Evolutionary conservation across 768 basidiomycete genomes (phyloP).

Genomic region (Mycena vulgaris): DNA sequence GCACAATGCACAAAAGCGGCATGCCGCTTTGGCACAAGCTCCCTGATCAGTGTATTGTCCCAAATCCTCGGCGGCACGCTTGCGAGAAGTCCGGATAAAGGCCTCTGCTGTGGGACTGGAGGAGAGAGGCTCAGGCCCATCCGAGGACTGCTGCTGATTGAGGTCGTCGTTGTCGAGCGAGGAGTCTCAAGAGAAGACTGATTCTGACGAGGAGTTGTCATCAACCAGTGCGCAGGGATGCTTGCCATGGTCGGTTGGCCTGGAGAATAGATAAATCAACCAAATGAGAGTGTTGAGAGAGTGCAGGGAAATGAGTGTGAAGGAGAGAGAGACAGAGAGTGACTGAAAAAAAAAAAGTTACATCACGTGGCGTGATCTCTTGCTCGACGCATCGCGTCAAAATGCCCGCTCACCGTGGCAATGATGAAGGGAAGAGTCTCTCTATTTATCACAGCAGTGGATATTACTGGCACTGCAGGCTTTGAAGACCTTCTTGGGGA

Average conservation of each 20-base stretch:
- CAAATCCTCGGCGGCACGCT: slow-evolving; percentile 6
- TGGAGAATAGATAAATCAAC: background rate
- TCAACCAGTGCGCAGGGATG: background rate
- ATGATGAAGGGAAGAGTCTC: background rate
- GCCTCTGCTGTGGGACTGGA: background rate
- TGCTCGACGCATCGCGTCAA: background rate
- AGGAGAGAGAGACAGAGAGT: background rate
- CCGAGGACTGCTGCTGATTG: background rate
- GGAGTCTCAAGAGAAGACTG: background rate
- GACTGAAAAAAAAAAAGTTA: background rate
- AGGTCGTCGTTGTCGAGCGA: background rate
- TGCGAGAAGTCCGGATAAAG: background rate
- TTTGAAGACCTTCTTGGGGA: background rate
- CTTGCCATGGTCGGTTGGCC: too few species aligned
- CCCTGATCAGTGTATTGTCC: slow-evolving; percentile 8
- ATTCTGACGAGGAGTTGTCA: background rate
- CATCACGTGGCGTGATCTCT: background rate
- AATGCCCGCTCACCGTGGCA: slow-evolving; percentile 17
- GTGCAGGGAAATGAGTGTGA: background rate
- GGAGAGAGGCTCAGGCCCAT: background rate
- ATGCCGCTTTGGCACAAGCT: too few species aligned
- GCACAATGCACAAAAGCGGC: too few species aligned
- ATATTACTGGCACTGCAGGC: background rate
- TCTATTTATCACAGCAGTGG: background rate
- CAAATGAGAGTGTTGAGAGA: background rate